phyloP scores from a whole-genome alignment of 169 alveolate genomes.

The Sarcocystis neurona region DNA sequence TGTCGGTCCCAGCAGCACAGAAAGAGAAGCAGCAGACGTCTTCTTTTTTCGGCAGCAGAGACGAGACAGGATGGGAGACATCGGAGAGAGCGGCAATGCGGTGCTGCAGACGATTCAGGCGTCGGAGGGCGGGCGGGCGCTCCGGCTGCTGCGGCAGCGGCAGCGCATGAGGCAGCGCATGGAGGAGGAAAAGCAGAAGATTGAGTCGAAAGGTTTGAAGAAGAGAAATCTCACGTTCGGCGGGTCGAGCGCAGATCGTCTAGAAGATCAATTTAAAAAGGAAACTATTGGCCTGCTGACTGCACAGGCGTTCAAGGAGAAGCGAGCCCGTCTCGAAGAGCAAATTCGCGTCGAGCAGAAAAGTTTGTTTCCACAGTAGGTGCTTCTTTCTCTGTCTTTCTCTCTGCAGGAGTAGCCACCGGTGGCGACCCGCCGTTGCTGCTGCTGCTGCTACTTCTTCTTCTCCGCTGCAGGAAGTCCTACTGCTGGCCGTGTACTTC shows the following conservation, averaged over 20 bases:
- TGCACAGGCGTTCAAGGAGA: constrained; percentile 56
- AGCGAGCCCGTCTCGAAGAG: constrained; percentile 53
- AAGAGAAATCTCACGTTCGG: constrained; percentile 47
- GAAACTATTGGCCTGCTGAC: constrained; percentile 64
- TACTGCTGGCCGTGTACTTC: no score
- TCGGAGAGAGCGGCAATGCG: constrained; percentile 62
- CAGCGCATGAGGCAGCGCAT: constrained; percentile 41
- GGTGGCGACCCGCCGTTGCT: no score
- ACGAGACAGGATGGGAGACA: background rate
- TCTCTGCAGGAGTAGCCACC: background rate
- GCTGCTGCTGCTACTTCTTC: no score
- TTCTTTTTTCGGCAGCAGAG: background rate
- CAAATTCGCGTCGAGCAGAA: constrained; percentile 42
- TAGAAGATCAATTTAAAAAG: constrained; percentile 60
- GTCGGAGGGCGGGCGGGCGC: constrained; percentile 61
- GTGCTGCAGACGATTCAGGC: constrained; percentile 65
- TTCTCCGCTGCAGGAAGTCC: no score
- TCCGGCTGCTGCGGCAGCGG: constrained; percentile 60
- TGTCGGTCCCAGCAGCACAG: no score
- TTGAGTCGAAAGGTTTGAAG: constrained; percentile 50
- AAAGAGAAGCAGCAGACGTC: no score
- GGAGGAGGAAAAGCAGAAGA: constrained; percentile 49
- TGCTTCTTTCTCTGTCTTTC: background rate
- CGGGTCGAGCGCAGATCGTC: constrained; percentile 57
- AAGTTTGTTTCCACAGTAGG: constrained; percentile 34